Percentiles rank a stretch among this genome's conserved stretches.
Evolutionary conservation across 2,329 filamentous ascomycete genomes (phyloP).

Genomic region (Chalaropsis thielavioides): DNA sequence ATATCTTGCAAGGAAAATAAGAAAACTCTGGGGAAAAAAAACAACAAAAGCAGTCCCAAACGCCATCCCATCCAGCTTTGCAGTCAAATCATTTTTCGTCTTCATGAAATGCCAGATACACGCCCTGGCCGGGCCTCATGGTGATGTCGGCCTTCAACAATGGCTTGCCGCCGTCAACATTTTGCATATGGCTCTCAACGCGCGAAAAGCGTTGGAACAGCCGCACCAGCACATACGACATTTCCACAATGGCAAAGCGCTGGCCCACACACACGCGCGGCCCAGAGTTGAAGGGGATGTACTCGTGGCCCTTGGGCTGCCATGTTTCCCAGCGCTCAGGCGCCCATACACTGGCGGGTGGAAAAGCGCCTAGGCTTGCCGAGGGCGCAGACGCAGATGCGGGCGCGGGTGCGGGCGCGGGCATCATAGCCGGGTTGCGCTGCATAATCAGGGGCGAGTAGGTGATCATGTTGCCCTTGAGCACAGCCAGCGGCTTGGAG

Average conservation of each 20-base stretch:
- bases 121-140: conserved; percentile 43
- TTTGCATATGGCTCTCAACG: conserved; percentile 43
- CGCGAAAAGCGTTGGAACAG: conserved; percentile 57
- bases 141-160: conserved; percentile 45
- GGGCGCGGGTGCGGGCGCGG: too few relatives aligned
- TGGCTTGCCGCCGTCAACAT: conserved; percentile 40
- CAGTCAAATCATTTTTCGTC: conserved; percentile 23
- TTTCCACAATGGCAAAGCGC: conserved; percentile 69
- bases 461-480: conserved; percentile 48
- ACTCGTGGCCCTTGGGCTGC: conserved; percentile 54
- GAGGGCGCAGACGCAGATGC: conserved; percentile 21
- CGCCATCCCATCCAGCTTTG: neutral
- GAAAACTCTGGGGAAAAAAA: neutral
- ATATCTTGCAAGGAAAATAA: neutral
- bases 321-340: conserved; percentile 53
- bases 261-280: conserved; percentile 64
- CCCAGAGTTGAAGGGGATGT: conserved; percentile 62
- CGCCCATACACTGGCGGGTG: conserved; percentile 38
- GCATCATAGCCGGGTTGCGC: conserved; percentile 49
- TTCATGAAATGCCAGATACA: conserved; percentile 42
- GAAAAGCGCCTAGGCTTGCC: conserved; percentile 25
- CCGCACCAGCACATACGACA: conserved; percentile 55
- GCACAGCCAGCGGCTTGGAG: conserved; percentile 45
- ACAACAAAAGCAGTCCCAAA: neutral
- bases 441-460: conserved; percentile 64